phyloP scores from a whole-genome alignment of 768 basidiomycete species.

The Cubamyces lactineus region DNA sequence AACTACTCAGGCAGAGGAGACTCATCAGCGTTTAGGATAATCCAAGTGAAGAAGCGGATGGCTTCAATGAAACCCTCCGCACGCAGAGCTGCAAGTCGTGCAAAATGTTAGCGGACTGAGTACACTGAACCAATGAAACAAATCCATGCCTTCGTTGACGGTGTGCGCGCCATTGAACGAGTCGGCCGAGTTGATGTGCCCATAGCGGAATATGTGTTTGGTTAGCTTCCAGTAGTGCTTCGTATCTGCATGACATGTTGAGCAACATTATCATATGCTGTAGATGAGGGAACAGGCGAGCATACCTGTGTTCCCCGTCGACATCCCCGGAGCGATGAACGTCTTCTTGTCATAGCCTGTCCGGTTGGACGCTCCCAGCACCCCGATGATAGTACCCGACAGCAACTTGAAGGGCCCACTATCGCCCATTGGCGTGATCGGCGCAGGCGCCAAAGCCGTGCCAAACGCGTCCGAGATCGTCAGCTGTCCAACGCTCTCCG shows the following conservation, averaged over 20 bases:
- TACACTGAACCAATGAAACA: slow-evolving; percentile 1
- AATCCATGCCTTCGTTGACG: slow-evolving; percentile 64
- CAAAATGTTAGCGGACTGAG: not conserved
- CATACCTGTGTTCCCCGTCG: slow-evolving; percentile 30
- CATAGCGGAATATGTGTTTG: slow-evolving; percentile 73
- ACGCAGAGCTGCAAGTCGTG: slow-evolving; percentile 46
- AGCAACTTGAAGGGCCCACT: slow-evolving; percentile 38
- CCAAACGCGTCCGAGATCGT: slow-evolving; percentile 50
- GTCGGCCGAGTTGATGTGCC: slow-evolving; percentile 27
- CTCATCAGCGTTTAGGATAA: slow-evolving; percentile 74
- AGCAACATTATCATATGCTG: not conserved
- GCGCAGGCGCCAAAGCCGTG: slow-evolving; percentile 66
- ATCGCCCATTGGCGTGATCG: slow-evolving; percentile 51
- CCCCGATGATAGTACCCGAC: slow-evolving; percentile 38
- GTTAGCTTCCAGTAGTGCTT: slow-evolving; percentile 49
- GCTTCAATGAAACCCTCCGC: slow-evolving; percentile 61
- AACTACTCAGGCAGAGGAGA: slow-evolving; percentile 14
- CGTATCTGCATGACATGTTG: slow-evolving; percentile 39
- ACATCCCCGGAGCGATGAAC: slow-evolving; percentile 33
- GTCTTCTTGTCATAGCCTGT: slow-evolving; percentile 28
- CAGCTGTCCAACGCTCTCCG: slow-evolving; percentile 41
- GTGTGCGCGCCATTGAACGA: slow-evolving; percentile 59
- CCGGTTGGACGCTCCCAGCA: slow-evolving; percentile 28
- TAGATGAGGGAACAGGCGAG: not conserved
- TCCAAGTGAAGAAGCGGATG: slow-evolving; percentile 63